Base-by-base conservation (phyloP, 306 rosid genomes). In the Biancaea sappan region DNA sequence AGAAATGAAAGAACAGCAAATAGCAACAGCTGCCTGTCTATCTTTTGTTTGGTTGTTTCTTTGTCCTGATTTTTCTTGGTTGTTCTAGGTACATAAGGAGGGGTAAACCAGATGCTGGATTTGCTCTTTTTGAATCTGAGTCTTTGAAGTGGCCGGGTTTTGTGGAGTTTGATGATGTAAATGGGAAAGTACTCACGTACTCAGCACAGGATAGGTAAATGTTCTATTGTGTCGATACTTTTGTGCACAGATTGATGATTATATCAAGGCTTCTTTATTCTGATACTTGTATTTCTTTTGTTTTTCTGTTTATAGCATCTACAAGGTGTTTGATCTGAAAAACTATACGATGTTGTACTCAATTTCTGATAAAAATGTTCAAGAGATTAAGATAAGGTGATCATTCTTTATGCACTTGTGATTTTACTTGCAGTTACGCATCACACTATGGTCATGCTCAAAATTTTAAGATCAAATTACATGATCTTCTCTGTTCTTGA, bases 81-180 rank as follows among this genome's bases (percentile, higher is more conserved):
- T 60, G 66, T 84, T 53, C 83, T n/a, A 95, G 99, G 80, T 95
- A 95, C 86, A 92, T 92, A 71, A 82, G 96, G 81, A 87, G 98
- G 84, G 94, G 98, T 66, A 90, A 85, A 73, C 99, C 96, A 29
- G 96, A 95, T 83, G 96, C 99, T 78, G 99, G 99, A 38, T 95
- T 95, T 84, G 92, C 98, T 32, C 99, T 95, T 77, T 95, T 95
- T 80, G 98, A 95, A 76, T 95, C 99, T 0, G 99, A 95, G 82
- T 95, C 99, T 41, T 78, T 95, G 69, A 95, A 95, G 85, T 95
- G 99, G 98, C 99, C 99, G 43, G 99, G 99, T 71, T 95, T 95
- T 74, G 99, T 95, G 32, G 99, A 95, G 88, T 95, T 95, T 63
- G 99, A 95, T 71, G 99, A 95, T 88, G 99, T 95, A 57, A 95